Base-by-base conservation (phyloP, 1,139 yeast genomes). In the Hanseniaspora sp. region DNA sequence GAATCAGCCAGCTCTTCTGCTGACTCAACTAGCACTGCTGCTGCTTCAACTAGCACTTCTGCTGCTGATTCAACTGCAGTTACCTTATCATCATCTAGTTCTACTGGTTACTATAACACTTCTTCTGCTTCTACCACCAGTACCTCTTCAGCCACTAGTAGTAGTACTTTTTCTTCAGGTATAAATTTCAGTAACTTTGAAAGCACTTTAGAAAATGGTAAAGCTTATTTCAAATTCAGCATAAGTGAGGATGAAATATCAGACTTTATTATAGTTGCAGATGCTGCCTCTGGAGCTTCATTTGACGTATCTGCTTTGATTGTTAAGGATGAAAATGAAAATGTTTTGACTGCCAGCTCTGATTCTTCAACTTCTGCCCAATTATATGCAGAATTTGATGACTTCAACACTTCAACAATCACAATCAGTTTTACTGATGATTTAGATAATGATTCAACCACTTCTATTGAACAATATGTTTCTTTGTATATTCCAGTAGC, bases 71-170 rank as follows among this genome's bases (percentile, higher is more conserved):
- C 23, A 23, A 23, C 23, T 3, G 33, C n/a, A 9, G 8, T 55
- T 17, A 55, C 63, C 7, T 56, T 63, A 8, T 17, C 42, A 5
- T 59, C 64, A 5, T 59, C 69, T 17, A 64, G 70, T 6, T 62
- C 70, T 2, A 63, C 68, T 1, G 42, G 48, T n/a, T 63, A 69
- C 4, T 66, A 68, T n/a, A 56, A 64, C 4, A 58, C 66, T 12
- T 56, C 59, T 9, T 53, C 62, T 5, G 8, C 23, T 23, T 57
- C 59, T 41, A 58, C 65, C 49, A 60, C 65, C 61, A 62, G 60
- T 51, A 61, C 63, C 41, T 61, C 68, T 37, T 60, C 40, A 5
- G 18, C 9, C 17, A 37, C 40, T n/a, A 37, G 40, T n/a, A 37
- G 40, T 15, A 37, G 40, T 15, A 17, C 42, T 9, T 39, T 30